A percentile compares a stretch with the other conserved stretches of the same genome.
phyloP scores from a whole-genome alignment of 2,329 filamentous ascomycete genomes.

The Cryphonectria radicalis region DNA sequence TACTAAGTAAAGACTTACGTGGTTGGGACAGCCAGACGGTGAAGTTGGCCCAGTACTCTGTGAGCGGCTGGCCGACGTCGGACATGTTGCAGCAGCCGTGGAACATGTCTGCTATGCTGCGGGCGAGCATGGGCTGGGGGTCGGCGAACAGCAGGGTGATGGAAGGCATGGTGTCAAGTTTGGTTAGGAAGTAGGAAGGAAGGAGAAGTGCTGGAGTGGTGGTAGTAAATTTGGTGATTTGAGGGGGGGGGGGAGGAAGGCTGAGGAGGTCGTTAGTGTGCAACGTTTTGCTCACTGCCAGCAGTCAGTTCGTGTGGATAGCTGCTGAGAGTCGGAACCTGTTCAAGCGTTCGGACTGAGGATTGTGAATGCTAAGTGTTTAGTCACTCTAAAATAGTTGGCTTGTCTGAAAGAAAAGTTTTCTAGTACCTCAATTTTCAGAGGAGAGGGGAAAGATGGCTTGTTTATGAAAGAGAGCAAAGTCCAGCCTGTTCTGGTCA shows the following conservation, averaged over 20 bases:
- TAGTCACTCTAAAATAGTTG: not conserved
- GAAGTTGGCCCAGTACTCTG: conserved; percentile 13
- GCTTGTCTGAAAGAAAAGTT: not conserved
- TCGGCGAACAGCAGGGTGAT: not conserved
- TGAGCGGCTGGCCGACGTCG: not conserved
- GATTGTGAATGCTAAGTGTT: not conserved
- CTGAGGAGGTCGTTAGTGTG: not conserved
- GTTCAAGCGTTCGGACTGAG: not conserved
- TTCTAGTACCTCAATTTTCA: not conserved
- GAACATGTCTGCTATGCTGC: not conserved
- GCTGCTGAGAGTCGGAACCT: not conserved
- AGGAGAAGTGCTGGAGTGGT: not conserved
- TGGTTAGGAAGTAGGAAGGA: not conserved
- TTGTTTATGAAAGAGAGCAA: not conserved
- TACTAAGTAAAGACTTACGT: not conserved
- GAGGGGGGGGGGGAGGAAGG: not conserved
- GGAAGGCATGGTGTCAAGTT: not conserved
- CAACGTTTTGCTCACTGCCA: not conserved
- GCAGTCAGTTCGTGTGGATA: not conserved
- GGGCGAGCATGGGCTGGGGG: not conserved
- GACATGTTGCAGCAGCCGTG: not conserved
- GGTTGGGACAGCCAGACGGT: conserved; percentile 14
- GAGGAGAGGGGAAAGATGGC: not conserved
- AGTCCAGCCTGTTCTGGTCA: not conserved
- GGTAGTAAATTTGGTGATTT: not conserved